These are phyloP conservation scores for Amphibolis antarctica DNA, from an alignment of 106 monocot species.

Conservation along the genomic window DNA sequence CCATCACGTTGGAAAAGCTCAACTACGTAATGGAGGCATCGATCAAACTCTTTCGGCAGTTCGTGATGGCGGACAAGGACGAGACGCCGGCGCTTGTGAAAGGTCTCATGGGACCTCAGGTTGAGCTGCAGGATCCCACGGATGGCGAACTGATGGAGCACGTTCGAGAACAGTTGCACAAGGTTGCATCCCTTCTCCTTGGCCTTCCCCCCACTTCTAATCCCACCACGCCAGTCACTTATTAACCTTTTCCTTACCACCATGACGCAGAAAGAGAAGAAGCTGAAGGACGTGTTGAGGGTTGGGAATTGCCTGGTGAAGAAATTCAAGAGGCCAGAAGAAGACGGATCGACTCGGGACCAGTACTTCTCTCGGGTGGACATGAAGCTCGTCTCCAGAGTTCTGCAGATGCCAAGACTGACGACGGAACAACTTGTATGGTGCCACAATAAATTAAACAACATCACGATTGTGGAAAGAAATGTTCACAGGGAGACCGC, in stretches of 20 bases:
- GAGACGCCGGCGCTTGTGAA: slow-evolving; percentile 47
- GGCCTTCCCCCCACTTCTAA: too few species aligned
- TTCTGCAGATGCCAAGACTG: slow-evolving; percentile 51
- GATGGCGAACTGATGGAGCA: slow-evolving; percentile 38
- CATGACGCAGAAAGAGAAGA: slow-evolving; percentile 71
- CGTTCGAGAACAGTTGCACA: slow-evolving; percentile 41
- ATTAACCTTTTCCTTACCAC: slow-evolving; percentile 4
- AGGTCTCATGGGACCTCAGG: slow-evolving; percentile 30
- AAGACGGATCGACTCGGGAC: slow-evolving; percentile 43
- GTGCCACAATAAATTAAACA: slow-evolving; percentile 66
- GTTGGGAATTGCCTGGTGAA: slow-evolving; percentile 67
- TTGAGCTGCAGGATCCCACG: slow-evolving; percentile 54
- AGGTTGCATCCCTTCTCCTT: slow-evolving; percentile 30
- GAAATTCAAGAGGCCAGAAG: slow-evolving; percentile 64
- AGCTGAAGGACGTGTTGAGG: slow-evolving; percentile 53
- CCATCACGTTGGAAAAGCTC: slow-evolving; percentile 35
- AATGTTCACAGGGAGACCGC: slow-evolving; percentile 62
- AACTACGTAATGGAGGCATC: slow-evolving; percentile 61
- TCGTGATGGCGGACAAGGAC: slow-evolving; percentile 67
- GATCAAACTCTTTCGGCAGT: slow-evolving; percentile 64
- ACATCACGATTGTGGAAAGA: slow-evolving; percentile 38
- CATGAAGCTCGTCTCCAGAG: slow-evolving; percentile 63
- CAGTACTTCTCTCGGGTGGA: slow-evolving; percentile 84
- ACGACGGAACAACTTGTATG: slow-evolving; percentile 76
- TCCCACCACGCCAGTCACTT: too few species aligned